A percentile compares a stretch with the other conserved stretches of the same genome.
phyloP scores from a whole-genome alignment of 2,329 filamentous ascomycete species.

The Microsporum canis region DNA sequence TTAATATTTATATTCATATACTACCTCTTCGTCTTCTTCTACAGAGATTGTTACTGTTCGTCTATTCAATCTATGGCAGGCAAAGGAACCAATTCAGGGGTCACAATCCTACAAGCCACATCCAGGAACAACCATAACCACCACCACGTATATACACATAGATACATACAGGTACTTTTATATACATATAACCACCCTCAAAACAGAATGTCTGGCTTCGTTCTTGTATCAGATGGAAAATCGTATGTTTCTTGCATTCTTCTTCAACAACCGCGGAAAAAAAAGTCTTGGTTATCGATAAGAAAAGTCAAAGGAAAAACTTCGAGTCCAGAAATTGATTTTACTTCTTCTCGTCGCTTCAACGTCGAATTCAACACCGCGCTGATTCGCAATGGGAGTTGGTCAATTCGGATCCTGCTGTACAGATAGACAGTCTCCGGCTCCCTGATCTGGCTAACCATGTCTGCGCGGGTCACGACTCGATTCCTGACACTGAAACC shows the following conservation, averaged over 20 bases:
- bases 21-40: no score
- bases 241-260: background rate
- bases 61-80: no score
- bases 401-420: background rate
- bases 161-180: no score
- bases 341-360: background rate
- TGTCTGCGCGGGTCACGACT: background rate
- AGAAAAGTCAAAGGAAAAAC: background rate
- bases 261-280: background rate
- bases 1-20: no score
- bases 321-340: background rate
- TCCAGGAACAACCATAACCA: background rate
- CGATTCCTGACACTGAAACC: background rate
- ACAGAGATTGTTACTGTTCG: no score
- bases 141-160: background rate
- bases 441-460: background rate
- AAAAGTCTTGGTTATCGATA: no score
- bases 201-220: no score
- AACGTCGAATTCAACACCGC: background rate
- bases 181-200: no score
- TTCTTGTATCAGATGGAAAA: background rate
- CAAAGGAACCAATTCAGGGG: background rate
- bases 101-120: background rate
- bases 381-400: slow-evolving; percentile 1
- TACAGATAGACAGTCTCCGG: background rate